phyloP scores from a whole-genome alignment of 1,284 basidiomycete species.

The Somion occarium region DNA sequence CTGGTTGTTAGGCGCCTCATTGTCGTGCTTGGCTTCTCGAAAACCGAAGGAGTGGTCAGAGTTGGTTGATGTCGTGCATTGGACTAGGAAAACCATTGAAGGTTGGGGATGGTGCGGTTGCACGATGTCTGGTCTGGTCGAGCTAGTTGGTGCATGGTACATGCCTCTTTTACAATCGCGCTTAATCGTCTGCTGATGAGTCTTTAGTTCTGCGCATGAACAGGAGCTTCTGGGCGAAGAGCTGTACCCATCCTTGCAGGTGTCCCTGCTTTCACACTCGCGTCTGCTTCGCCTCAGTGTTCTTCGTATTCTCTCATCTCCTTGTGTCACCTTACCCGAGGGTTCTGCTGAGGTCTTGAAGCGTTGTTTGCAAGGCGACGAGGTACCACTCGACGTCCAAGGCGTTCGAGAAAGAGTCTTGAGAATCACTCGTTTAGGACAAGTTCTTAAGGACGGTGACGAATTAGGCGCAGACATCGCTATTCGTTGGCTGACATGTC shows the following conservation, averaged over 20 bases:
- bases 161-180: constrained; percentile 9
- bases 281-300: constrained; percentile 48
- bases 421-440: constrained; percentile 58
- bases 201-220: neutral
- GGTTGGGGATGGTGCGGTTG: constrained; percentile 58
- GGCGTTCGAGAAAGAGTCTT: constrained; percentile 81
- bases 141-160: constrained; percentile 47
- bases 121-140: constrained; percentile 49
- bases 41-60: constrained; percentile 39
- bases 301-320: constrained; percentile 51
- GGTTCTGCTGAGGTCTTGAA: constrained; percentile 55
- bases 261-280: constrained; percentile 55
- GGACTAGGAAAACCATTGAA: constrained; percentile 40
- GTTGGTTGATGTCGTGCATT: constrained; percentile 38
- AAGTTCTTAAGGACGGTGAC: constrained; percentile 49
- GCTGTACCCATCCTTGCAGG: constrained; percentile 42
- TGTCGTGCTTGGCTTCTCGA: constrained; percentile 43
- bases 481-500: constrained; percentile 62
- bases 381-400: constrained; percentile 68
- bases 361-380: constrained; percentile 69
- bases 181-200: neutral
- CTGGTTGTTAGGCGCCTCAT: constrained; percentile 46
- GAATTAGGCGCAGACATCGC: constrained; percentile 50
- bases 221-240: constrained; percentile 14
- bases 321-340: constrained; percentile 34